phyloP scores from a whole-genome alignment of 306 rosid species.

The Cicer judaicum region DNA sequence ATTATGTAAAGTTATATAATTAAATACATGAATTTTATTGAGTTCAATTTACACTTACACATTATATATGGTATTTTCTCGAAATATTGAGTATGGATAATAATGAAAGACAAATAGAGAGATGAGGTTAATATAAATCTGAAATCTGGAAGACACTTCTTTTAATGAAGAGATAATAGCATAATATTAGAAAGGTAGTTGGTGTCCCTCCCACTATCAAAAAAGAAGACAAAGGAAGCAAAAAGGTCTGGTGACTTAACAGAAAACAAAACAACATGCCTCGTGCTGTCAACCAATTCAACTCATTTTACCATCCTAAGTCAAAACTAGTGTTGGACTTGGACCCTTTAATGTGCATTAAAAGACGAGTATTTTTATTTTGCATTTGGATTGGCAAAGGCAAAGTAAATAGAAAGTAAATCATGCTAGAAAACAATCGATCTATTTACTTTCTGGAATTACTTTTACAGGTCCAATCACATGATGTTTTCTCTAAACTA shows the following conservation, averaged over 20 bases:
- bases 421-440: slow-evolving; percentile 12
- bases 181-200: slow-evolving; percentile 34
- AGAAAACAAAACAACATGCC: slow-evolving; percentile 32
- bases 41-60: too few species aligned
- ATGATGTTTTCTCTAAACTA: slow-evolving; percentile 22
- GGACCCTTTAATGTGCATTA: slow-evolving; percentile 47
- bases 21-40: too few species aligned
- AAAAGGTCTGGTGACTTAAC: slow-evolving; percentile 18
- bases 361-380: slow-evolving; percentile 44
- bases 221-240: slow-evolving; percentile 21
- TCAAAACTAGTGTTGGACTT: slow-evolving; percentile 43
- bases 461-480: slow-evolving; percentile 30
- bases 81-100: too few species aligned
- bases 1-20: too few species aligned
- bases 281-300: slow-evolving; percentile 39
- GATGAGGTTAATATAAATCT: neutral
- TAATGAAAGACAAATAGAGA: neutral
- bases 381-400: slow-evolving; percentile 38
- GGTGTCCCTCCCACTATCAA: slow-evolving; percentile 45
- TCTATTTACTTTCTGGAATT: slow-evolving; percentile 38
- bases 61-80: too few species aligned
- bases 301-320: slow-evolving; percentile 39
- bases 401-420: slow-evolving; percentile 20
- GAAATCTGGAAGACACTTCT: neutral
- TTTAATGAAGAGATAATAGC: slow-evolving; percentile 25